phyloP scores from a whole-genome alignment of 2,329 filamentous ascomycete species.

The Penicillium sp. region DNA sequence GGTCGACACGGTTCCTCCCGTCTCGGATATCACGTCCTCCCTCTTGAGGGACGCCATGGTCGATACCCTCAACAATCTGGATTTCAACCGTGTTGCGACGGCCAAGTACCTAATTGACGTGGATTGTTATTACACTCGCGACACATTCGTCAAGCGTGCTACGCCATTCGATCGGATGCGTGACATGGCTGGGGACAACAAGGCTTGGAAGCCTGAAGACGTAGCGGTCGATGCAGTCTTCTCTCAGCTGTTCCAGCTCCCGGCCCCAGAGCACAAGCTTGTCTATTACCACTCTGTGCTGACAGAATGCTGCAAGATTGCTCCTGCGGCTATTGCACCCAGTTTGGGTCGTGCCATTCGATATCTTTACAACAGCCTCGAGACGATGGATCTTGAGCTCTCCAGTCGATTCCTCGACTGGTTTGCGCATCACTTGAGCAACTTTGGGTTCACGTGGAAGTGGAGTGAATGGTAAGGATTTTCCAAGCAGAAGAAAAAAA shows the following conservation, averaged over 20 bases:
- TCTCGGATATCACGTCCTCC: constrained; percentile 68
- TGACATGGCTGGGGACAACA: constrained; percentile 55
- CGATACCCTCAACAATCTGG: constrained; percentile 88
- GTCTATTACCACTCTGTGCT: constrained; percentile 95
- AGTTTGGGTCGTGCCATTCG: constrained; percentile 89
- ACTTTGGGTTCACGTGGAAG: constrained; percentile 99
- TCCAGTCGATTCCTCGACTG: constrained; percentile 86
- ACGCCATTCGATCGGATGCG: constrained; percentile 86
- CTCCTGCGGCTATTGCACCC: constrained; percentile 91
- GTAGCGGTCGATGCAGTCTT: constrained; percentile 97
- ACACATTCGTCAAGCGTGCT: constrained; percentile 87
- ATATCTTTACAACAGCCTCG: constrained; percentile 76
- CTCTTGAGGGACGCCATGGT: constrained; percentile 78
- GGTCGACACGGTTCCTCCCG: constrained; percentile 77
- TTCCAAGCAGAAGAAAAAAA: neutral
- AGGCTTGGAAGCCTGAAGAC: constrained; percentile 96
- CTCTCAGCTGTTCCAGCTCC: constrained; percentile 85
- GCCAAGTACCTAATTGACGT: constrained; percentile 89
- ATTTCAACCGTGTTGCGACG: constrained; percentile 83
- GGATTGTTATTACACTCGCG: constrained; percentile 86
- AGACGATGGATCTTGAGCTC: constrained; percentile 80
- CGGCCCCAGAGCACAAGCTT: constrained; percentile 80
- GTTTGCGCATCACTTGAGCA: constrained; percentile 96
- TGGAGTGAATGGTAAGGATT: constrained; percentile 81
- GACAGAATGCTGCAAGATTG: constrained; percentile 92